Evolutionary conservation across 371 early-diverging fungal genomes (phyloP), one percentile per base, ranked within the genome.

Genomic region (Coemansia sp.): DNA sequence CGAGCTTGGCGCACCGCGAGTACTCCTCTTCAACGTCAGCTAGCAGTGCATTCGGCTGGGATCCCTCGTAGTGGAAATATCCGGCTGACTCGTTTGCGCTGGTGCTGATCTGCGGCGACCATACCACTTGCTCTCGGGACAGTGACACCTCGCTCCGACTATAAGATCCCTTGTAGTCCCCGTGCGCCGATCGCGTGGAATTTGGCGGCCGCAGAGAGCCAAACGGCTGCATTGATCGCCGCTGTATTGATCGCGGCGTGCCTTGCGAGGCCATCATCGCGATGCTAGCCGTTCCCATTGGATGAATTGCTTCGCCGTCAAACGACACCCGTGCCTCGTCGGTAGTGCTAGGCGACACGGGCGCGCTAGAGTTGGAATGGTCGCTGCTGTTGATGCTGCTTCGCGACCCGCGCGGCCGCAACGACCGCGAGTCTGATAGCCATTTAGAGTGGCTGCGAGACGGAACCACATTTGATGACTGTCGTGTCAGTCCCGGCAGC

Each of bases 21-120:
- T 67, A 58, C 38, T 67, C 68, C 10, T 67, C 68, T n/a, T 68
- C 68, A 20, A 59, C 68, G 20, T 50, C 55, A 10, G 60, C 42
- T 26, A 68, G 48, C 10, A 40, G 40, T 11, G 48, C 42, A 2
- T 53, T 14, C 26, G 53, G 71, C 31, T 38, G 32, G n/a, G 61
- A 55, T 5, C 55, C 61, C 0, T 51, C 56, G 11, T 30, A 60
- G 4, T 48, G 41, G 16, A 60, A 50, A 35, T 52, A 51, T 10
- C 57, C 68, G 51, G 69, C 38, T n/a, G 68, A 49, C 10, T 69
- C 69, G 35, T 48, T 68, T 13, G 55, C 60, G 6, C 62, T 56
- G 41, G 50, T 43, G 9, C 45, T 49, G 13, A 72, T 62, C 58
- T 74, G 75, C n/a, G 75, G 75, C 41, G 75, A 74, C 75, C 75